phyloP scores from a whole-genome alignment of 2,329 filamentous ascomycete genomes.

The Hypoxylon rubiginosum region DNA sequence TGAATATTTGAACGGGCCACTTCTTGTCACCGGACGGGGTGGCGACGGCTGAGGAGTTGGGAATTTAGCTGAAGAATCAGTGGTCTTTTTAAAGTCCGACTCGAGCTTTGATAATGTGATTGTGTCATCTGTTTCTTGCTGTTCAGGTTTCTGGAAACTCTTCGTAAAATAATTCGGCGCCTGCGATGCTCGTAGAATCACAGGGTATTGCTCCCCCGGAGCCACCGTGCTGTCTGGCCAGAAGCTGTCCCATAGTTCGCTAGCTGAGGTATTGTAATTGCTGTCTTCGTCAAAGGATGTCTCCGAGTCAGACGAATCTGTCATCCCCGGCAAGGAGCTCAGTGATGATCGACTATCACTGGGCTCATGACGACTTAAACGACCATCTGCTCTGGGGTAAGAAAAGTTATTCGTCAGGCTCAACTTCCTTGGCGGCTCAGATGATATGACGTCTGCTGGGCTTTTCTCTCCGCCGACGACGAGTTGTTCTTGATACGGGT shows the following conservation, averaged over 20 bases:
- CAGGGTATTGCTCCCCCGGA: slow-evolving; percentile 41
- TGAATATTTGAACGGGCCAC: slow-evolving; percentile 53
- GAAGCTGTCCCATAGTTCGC: slow-evolving; percentile 67
- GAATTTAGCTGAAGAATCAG: slow-evolving; percentile 49
- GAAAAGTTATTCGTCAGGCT: slow-evolving; percentile 53
- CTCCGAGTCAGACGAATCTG: slow-evolving; percentile 67
- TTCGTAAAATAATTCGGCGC: slow-evolving; percentile 42
- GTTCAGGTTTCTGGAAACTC: slow-evolving; percentile 22
- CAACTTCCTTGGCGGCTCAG: slow-evolving; percentile 36
- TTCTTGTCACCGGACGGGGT: slow-evolving; percentile 35
- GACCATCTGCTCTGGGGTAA: slow-evolving; percentile 50
- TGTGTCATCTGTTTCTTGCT: slow-evolving; percentile 43
- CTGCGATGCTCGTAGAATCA: slow-evolving; percentile 34
- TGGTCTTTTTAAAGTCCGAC: slow-evolving; percentile 11
- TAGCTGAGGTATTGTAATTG: slow-evolving; percentile 60
- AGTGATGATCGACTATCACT: slow-evolving; percentile 58
- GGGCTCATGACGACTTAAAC: slow-evolving; percentile 47
- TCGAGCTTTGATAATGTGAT: slow-evolving; percentile 41
- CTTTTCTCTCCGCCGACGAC: slow-evolving; percentile 15
- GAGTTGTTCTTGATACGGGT: slow-evolving; percentile 28
- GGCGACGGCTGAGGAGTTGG: slow-evolving; percentile 28
- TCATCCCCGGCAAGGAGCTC: slow-evolving; percentile 62
- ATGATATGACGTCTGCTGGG: slow-evolving; percentile 33
- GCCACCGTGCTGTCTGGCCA: slow-evolving; percentile 53
- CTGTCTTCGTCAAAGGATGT: slow-evolving; percentile 65